phyloP scores from a whole-genome alignment of 2,329 filamentous ascomycete genomes.

The Fusarium euwallaceae region DNA sequence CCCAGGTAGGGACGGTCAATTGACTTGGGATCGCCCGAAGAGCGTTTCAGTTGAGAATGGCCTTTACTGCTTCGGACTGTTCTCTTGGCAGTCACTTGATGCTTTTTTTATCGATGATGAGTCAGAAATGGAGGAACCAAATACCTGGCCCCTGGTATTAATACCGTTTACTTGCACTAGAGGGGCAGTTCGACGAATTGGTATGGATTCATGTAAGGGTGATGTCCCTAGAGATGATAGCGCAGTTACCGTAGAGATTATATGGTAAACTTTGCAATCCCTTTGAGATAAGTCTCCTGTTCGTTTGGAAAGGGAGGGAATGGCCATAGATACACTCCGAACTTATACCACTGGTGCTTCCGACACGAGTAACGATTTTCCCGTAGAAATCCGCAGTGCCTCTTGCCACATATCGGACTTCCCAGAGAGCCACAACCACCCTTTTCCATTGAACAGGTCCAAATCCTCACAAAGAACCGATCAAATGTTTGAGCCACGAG shows the following conservation, averaged over 20 bases:
- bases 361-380: not conserved
- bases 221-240: no score
- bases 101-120: not conserved
- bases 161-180: not conserved
- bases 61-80: not conserved
- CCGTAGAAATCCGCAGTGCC: not conserved
- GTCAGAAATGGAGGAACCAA: not conserved
- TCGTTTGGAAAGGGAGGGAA: not conserved
- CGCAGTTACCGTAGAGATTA: not conserved
- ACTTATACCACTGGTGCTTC: not conserved
- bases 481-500: not conserved
- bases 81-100: not conserved
- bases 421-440: not conserved
- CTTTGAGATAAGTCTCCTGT: not conserved
- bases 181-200: not conserved
- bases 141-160: not conserved
- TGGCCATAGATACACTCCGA: not conserved
- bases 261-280: not conserved
- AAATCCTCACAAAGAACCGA: not conserved
- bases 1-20: not conserved
- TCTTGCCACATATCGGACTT: not conserved
- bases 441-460: not conserved
- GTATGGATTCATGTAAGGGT: not conserved
- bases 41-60: not conserved
- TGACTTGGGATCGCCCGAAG: not conserved